Evolutionary conservation across 768 basidiomycete genomes (phyloP).

Genomic region (Pholiota molesta): DNA sequence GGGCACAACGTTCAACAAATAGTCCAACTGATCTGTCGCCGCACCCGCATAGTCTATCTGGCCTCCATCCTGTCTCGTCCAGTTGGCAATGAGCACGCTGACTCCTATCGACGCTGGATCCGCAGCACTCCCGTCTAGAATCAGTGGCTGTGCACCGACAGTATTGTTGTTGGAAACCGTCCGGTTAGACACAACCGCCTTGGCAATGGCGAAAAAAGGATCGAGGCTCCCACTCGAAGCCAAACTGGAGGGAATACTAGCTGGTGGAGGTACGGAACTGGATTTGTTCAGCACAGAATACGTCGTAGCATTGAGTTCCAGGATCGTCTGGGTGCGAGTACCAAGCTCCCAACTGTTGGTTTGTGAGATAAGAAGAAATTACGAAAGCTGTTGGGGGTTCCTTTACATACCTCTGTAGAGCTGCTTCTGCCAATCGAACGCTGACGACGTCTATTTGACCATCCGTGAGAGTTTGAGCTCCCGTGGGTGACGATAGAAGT

Average conservation of each 20-base stretch:
- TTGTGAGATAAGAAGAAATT: neutral
- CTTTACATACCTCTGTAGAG: conserved; percentile 36
- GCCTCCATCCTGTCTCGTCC: conserved; percentile 44
- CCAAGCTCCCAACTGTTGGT: conserved; percentile 56
- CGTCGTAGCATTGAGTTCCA: conserved; percentile 45
- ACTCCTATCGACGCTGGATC: conserved; percentile 84
- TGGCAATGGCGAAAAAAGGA: conserved; percentile 61
- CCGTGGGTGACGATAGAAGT: neutral
- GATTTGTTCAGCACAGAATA: conserved; percentile 44
- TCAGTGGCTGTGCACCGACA: conserved; percentile 59
- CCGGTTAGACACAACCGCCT: conserved; percentile 50
- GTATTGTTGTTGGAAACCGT: conserved; percentile 42
- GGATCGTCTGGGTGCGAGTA: conserved; percentile 53
- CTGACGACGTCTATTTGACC: conserved; percentile 36
- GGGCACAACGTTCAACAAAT: conserved; percentile 57
- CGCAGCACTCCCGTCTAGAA: conserved; percentile 60
- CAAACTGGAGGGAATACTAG: conserved; percentile 32
- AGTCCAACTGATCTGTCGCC: conserved; percentile 68
- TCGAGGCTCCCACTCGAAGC: conserved; percentile 36
- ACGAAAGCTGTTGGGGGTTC: neutral
- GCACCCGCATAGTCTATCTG: conserved; percentile 60
- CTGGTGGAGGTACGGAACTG: conserved; percentile 38
- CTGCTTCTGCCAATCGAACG: conserved; percentile 38
- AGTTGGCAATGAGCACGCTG: conserved; percentile 61
- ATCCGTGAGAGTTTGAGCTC: conserved; percentile 35